Base-by-base conservation (phyloP, 768 basidiomycete genomes). In the Kwoniella botswanensis region DNA sequence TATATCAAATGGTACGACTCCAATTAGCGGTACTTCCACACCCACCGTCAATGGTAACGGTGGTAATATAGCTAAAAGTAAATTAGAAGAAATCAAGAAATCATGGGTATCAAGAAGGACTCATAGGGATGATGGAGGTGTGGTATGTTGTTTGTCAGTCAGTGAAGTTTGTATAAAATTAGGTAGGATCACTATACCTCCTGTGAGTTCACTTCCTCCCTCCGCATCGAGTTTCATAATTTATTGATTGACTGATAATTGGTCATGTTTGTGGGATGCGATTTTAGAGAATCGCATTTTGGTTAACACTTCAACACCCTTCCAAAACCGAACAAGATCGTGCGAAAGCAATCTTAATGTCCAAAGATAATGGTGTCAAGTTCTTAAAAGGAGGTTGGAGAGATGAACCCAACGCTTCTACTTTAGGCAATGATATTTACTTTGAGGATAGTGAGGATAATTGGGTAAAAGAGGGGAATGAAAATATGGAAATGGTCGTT, bases 131-230 rank as follows among this genome's bases (percentile, higher is more conserved):
- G 65, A 66, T 56, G 54, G 54, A 29, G 65, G 65, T 42, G 41
- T 66, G 4, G 55, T 66, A 13, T 57, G 56, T 22, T 66, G 65
- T 56, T 50, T 66, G 24, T 53, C n/a, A 6, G 50, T 66, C 1
- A 44, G 56, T 44, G 65, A 66, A 26, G 7, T 56, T 21, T 66
- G 65, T 66, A 35, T 54, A 18, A 66, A 66, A 22, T 29, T 66
- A 6, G 65, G 65, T 42, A 54, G 65, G 18, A 41, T 55, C 17
- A 66, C 65, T 44, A 52, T 66, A 35, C 65, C 65, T 17, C 44
- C 46, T 22, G 65, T 66, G 18, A 54, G 65, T 66, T 17, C 4
- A 18, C 13, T 50, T 50, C 1, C 46, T 50, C 46, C 46, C 46
- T 50, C 46, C 46, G 3, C 35, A 35, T 35, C 35, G 18, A 50